Conservation (phyloP, 176 grass and related monocot species). For the Lolium rigidum region DNA sequence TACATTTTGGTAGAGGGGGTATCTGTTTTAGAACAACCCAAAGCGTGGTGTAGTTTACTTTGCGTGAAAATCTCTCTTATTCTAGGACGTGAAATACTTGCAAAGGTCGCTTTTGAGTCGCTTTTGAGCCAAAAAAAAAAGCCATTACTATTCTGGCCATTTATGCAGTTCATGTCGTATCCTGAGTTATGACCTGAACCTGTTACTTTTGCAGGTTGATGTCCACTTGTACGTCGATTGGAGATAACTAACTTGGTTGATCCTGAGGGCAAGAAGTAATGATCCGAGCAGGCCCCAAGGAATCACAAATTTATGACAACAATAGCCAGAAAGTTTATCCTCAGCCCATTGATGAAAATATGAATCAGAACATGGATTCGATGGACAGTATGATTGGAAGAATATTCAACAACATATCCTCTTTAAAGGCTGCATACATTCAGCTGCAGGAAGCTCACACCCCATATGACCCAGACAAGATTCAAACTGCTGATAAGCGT, state of each 20-base stretch:
- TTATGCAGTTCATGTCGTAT: background rate
- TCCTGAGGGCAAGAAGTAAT: constrained; percentile 60
- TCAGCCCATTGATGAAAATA: constrained; percentile 85
- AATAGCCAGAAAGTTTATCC: constrained; percentile 97
- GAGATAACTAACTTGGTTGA: constrained; percentile 28
- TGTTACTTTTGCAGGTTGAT: constrained; percentile 48
- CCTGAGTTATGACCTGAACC: constrained; percentile 22
- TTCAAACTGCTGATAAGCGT: constrained; percentile 84
- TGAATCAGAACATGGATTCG: constrained; percentile 69
- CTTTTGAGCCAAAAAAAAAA: no score
- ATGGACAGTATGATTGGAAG: constrained; percentile 79
- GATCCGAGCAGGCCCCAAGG: constrained; percentile 56
- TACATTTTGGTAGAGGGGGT: background rate
- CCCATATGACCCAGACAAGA: constrained; percentile 91
- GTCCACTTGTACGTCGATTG: constrained; percentile 23
- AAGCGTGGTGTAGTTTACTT: background rate
- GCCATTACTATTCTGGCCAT: background rate
- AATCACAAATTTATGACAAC: constrained; percentile 79
- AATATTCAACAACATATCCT: constrained; percentile 95
- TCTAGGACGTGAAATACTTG: constrained; percentile 5
- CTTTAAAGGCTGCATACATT: constrained; percentile 89
- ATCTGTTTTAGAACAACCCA: background rate
- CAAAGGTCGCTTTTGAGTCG: no score
- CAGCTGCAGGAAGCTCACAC: constrained; percentile 96
- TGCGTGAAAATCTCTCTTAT: background rate